These are phyloP conservation scores for Rutstroemia sp. DNA, from an alignment of 2,329 filamentous ascomycete genomes.

Conservation along the genomic window DNA sequence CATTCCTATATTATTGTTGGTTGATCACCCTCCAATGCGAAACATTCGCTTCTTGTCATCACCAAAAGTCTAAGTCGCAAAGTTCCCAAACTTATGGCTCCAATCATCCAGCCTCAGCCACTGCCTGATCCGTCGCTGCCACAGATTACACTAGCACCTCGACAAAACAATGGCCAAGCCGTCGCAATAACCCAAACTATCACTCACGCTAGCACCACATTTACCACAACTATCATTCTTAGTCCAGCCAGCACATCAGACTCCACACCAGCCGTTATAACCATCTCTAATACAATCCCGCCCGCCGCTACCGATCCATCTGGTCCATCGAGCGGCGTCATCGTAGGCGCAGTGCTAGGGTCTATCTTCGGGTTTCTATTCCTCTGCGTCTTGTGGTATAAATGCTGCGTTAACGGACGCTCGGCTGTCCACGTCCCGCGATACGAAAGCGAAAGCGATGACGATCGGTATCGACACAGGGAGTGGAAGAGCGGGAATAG, in stretches of 20 bases:
- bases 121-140: neutral
- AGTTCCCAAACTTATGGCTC: neutral
- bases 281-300: neutral
- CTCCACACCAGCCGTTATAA: neutral
- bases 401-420: constrained; percentile 12
- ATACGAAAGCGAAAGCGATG: constrained; percentile 7
- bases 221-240: constrained; percentile 13
- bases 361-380: constrained; percentile 28
- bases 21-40: neutral
- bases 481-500: neutral
- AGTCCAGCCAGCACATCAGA: neutral
- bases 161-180: constrained; percentile 2
- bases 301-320: neutral
- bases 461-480: neutral
- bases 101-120: neutral
- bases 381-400: constrained; percentile 32
- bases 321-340: neutral
- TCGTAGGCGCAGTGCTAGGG: constrained; percentile 20
- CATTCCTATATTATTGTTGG: neutral
- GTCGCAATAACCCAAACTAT: constrained; percentile 11
- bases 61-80: no score
- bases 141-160: neutral
- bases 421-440: neutral
- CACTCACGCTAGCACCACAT: constrained; percentile 10
- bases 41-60: neutral